A percentile compares a stretch with the other conserved stretches of the same genome.
phyloP scores from a whole-genome alignment of 208 protist genomes.

The Leishmania amazonensis region DNA sequence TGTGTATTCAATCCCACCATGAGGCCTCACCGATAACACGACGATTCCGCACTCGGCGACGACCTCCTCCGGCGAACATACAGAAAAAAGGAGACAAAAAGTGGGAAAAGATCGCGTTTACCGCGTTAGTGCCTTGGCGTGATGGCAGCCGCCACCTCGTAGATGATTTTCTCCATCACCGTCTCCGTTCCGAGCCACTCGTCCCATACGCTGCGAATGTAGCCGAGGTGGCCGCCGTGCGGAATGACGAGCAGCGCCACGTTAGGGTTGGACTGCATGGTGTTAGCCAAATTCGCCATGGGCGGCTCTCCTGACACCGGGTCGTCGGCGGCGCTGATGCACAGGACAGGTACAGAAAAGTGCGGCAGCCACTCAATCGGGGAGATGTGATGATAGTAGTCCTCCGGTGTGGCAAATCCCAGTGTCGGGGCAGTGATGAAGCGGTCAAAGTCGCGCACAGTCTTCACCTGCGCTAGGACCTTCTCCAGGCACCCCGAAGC shows the following conservation, averaged over 20 bases:
- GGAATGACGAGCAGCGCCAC: constrained; percentile 53
- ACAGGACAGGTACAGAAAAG: constrained; percentile 60
- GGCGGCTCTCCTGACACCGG: constrained; percentile 49
- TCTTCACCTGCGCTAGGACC: constrained; percentile 41
- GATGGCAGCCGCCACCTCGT: constrained; percentile 16
- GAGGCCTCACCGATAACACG: background rate
- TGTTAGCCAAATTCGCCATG: constrained; percentile 25
- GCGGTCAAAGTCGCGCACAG: constrained; percentile 60
- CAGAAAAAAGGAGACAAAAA: background rate
- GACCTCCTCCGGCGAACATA: background rate
- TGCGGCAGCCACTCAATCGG: constrained; percentile 49
- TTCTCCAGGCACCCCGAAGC: constrained; percentile 20
- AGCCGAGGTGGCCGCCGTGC: constrained; percentile 67
- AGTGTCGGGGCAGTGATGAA: constrained; percentile 64
- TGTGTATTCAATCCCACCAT: background rate
- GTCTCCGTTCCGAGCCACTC: constrained; percentile 53
- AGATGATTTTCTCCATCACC: constrained; percentile 43
- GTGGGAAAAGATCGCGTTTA: background rate
- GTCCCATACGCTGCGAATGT: constrained; percentile 33
- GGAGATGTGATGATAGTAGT: constrained; percentile 69
- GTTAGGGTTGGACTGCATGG: constrained; percentile 39
- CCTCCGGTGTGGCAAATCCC: constrained; percentile 48
- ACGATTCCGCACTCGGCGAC: background rate
- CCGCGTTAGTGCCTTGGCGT: background rate
- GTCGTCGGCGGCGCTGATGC: constrained; percentile 62